Base-by-base conservation (phyloP, 2,329 filamentous ascomycete species). In the Pseudocercospora crystallina region DNA sequence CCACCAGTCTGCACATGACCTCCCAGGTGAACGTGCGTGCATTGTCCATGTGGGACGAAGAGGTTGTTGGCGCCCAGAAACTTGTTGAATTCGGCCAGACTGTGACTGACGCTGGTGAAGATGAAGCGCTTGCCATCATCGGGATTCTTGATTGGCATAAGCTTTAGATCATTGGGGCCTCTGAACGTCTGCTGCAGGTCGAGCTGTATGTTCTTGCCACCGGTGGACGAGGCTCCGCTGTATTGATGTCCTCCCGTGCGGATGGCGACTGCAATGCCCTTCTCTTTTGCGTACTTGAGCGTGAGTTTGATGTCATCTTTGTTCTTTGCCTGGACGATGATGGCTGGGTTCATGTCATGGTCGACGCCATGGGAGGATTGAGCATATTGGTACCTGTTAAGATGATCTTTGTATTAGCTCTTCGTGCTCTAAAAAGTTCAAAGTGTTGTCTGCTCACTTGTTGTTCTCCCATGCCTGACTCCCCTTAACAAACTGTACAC, bases 71-170 rank as follows among this genome's bases (percentile, higher is more conserved):
- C 55, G 1, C 64, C 63, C 5, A 76, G 65, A 58, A 71, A 78
- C 9, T 61, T 66, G 32, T 74, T 76, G 54, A 77, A 72, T 17
- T 75, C 72, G 10, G 69, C 63, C 5, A 77, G 61, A 14, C 61
- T 65, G 58, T 67, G 72, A 59, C 74, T 77, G 49, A 90, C 74
- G 1, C 87, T 86, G 2, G 85, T 86, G 64, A 89, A 86, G 30
- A 91, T 51, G 72, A 56, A 63, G 14, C 54, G 48, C 17, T 65
- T 58, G 15, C 59, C 53, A 15, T 49, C 49, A 40, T 46, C 43
- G 12, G 34, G 39, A 11, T 37, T 31, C 12, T 40, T 42, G 11
- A 38, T 20, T 13, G 26, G 13, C 17, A 47, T 32, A 13, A 47
- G 30, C 32, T 36, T 44, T 32, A 50, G 17, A 31, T 50, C 47